A percentile compares a stretch with the other conserved stretches of the same genome.
These are phyloP conservation scores for Pseudotulostoma volvatum DNA, from an alignment of 495 filamentous ascomycete species.

Conservation along the genomic window DNA sequence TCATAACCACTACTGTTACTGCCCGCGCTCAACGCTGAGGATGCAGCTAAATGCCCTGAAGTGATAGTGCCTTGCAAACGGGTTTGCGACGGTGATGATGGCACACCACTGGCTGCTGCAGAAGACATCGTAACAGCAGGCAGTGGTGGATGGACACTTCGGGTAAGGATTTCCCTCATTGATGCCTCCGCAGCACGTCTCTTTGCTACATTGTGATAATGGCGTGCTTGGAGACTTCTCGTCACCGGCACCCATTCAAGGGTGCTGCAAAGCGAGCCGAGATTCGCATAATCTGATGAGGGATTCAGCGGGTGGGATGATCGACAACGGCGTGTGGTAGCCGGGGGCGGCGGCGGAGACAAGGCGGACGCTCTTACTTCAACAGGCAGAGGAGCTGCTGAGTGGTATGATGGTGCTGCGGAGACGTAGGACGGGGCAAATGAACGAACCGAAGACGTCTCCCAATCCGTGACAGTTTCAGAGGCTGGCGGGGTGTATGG, in stretches of 20 bases:
- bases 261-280: background rate
- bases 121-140: too few relatives aligned
- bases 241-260: background rate
- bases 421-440: constrained; percentile 1
- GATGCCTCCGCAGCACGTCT: background rate
- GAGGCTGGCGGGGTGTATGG: background rate
- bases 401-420: constrained; percentile 2
- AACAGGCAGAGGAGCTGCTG: too few relatives aligned
- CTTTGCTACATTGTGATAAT: background rate
- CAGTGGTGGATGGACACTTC: background rate
- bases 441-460: constrained; percentile 1
- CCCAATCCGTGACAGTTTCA: background rate
- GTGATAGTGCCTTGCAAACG: background rate
- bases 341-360: too few relatives aligned
- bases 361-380: too few relatives aligned
- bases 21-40: too few relatives aligned
- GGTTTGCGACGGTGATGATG: too few relatives aligned
- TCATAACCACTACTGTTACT: background rate
- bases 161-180: background rate
- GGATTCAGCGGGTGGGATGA: background rate
- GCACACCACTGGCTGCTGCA: too few relatives aligned
- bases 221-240: background rate
- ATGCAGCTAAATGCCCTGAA: background rate
- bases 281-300: background rate
- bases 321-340: too few relatives aligned